Base-by-base conservation (phyloP, 2,329 filamentous ascomycete genomes). In the Aspergillus fijiensis region DNA sequence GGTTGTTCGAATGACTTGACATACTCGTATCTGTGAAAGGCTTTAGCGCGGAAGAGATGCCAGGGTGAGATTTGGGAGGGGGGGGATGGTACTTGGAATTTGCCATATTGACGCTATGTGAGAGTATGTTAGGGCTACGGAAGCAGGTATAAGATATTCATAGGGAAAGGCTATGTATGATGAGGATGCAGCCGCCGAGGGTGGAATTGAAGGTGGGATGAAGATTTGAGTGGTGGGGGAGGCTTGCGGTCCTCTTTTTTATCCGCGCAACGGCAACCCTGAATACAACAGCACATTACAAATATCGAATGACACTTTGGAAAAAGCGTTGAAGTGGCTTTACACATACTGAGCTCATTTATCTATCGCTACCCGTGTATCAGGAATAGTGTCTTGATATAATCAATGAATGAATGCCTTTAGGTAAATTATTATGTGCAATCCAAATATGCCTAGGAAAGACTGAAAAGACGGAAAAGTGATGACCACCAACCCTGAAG, bases 1-100 rank as follows among this genome's bases (percentile, higher is more conserved):
- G 87, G 80, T 71, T 90, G 90, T 82, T 99, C 95, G 72, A 98
- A 98, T 51, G 81, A 78, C 74, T 91, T 91, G 64, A 98, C 94
- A 77, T 99, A 99, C 79, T 96, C 93, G 74, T 92, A 98, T 77
- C 91, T 96, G 59, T 42, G 61, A 42, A 55, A 45, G n/a, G 25
- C 11, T 52, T 58, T 50, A 59, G 56, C 23, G 31, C 5, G 23
- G 21, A 16, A 9, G 10, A 39, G n/a, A 16, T 2, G 33, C 1
- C 27, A 58, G 35, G 10, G 5, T n/a, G 27, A 21, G 14, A 14
- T 10, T 7, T 19, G 0, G 4, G 6, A 5, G 55, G 3, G 1
- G 6, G 12, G 55, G 3, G 1, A 35, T 5, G 2, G 10, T 63
- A 61, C 61, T 57, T 63, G 39, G 61, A 63, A 29, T 66, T 66